Base-by-base conservation (phyloP, 305 asterid species). In the Striga hermonthica region DNA sequence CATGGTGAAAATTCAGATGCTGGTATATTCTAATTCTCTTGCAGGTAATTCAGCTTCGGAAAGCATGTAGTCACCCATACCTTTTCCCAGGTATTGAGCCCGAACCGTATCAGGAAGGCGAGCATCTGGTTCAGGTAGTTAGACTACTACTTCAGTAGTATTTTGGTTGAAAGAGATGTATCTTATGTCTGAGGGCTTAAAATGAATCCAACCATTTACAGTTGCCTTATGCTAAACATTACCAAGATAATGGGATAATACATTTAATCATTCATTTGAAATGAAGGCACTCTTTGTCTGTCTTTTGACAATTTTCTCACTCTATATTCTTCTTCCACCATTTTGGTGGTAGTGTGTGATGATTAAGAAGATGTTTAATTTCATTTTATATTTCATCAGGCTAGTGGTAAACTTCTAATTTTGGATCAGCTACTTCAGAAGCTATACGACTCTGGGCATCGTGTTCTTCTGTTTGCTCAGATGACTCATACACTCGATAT, bases 61-160 rank as follows among this genome's bases (percentile, higher is more conserved):
- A 92, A 79, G 95, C 98, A 60, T 92, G 98, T 69, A 92, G 96
- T 76, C 98, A 92, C 73, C 98, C 98, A 4, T 92, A 90, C 81
- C 96, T 92, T 78, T 92, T 92, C 73, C 90, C 91, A 6, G 97
- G 97, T 66, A 90, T 92, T 68, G 98, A 92, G 88, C 97, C 98
- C 53, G 97, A 92, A 68, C 98, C 98, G 15, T 92, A 83, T 79
- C 86, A 87, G 83, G 98, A 92, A 82, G 98, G 98, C 35, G 96
- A 92, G 76, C 98, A 92, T 86, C 86, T 92, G 66, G 90, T 92
- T 75, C 86, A 84, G 98, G 98, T 90, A 85, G 66, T 60, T 65
- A 47, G 40, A 41, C 64, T 57, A 65, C 67, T 52, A 5, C n/a
- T 65, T 47, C 44, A 70, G 31, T 22, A 22, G 31, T 22, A 22